A percentile compares a stretch with the other conserved stretches of the same genome.
Evolutionary conservation across 2,329 filamentous ascomycete genomes (phyloP).

Genomic region (Didymellaceae sp.): DNA sequence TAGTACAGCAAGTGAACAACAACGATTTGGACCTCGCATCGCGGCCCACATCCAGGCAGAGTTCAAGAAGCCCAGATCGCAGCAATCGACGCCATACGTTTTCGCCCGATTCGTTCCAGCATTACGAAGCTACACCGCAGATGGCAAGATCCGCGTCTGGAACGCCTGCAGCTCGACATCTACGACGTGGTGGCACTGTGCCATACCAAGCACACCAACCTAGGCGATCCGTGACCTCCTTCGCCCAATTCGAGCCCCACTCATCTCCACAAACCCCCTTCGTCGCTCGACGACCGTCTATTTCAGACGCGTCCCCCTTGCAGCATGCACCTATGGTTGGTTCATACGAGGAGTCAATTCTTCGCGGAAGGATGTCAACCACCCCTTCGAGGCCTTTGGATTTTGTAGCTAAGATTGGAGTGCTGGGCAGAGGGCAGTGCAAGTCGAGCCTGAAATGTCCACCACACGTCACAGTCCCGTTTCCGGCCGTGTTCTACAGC

Average conservation of each 20-base stretch:
- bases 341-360: slow-evolving; percentile 95
- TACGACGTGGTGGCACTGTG: slow-evolving; percentile 65
- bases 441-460: slow-evolving; percentile 85
- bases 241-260: slow-evolving; percentile 49
- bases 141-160: slow-evolving; percentile 39
- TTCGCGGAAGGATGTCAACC: slow-evolving; percentile 95
- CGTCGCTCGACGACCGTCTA: slow-evolving; percentile 69
- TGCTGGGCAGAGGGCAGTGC: slow-evolving; percentile 87
- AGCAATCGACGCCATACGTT: slow-evolving; percentile 73
- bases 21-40: slow-evolving; percentile 73
- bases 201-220: slow-evolving; percentile 82
- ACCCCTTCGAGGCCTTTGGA: slow-evolving; percentile 90
- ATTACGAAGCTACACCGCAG: slow-evolving; percentile 54
- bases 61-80: slow-evolving; percentile 54
- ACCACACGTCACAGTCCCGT: slow-evolving; percentile 86
- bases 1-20: slow-evolving; percentile 88
- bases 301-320: slow-evolving; percentile 76
- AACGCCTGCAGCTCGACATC: slow-evolving; percentile 42
- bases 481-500: slow-evolving; percentile 95
- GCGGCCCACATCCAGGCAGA: slow-evolving; percentile 43
- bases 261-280: slow-evolving; percentile 55
- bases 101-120: slow-evolving; percentile 65
- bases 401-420: slow-evolving; percentile 94
- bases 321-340: slow-evolving; percentile 96
- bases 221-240: slow-evolving; percentile 73